These are phyloP conservation scores for Ramaria sp. DNA, from an alignment of 768 basidiomycete species.

Conservation along the genomic window DNA sequence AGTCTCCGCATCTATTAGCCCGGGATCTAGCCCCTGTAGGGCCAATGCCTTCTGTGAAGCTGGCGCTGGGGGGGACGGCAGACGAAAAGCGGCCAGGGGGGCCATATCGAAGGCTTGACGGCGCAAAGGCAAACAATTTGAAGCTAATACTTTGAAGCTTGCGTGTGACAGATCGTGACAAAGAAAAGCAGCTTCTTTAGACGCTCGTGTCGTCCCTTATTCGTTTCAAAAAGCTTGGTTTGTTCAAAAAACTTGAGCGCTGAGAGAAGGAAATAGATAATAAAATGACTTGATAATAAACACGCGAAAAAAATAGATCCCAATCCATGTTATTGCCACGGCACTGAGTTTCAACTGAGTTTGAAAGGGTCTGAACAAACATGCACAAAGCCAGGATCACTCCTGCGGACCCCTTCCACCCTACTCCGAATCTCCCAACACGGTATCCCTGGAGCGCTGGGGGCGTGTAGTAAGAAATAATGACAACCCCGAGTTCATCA, in stretches of 20 bases:
- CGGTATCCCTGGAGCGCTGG: constrained; percentile 2
- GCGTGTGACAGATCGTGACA: not conserved
- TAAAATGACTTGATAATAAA: too few species aligned
- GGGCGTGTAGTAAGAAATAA: not conserved
- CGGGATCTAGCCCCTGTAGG: constrained; percentile 69
- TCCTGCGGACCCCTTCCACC: not conserved
- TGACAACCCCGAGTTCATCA: constrained; percentile 1
- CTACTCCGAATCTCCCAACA: not conserved
- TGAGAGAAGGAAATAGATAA: too few species aligned
- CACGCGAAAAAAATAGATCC: too few species aligned
- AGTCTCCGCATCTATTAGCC: constrained; percentile 56
- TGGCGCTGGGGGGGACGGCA: constrained; percentile 51
- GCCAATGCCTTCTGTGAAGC: constrained; percentile 64
- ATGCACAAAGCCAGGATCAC: not conserved
- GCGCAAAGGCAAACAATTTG: constrained; percentile 8
- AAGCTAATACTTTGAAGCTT: not conserved
- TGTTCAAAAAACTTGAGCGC: too few species aligned
- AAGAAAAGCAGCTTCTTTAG: not conserved
- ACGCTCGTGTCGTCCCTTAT: not conserved
- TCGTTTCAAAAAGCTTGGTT: too few species aligned
- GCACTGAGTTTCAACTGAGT: not conserved
- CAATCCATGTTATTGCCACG: too few species aligned
- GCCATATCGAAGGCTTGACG: not conserved
- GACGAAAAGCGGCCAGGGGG: constrained; percentile 35
- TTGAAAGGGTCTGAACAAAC: not conserved